Evolutionary conservation across 73 alveolate species (phyloP).

Genomic region (Halteria grandinella): DNA sequence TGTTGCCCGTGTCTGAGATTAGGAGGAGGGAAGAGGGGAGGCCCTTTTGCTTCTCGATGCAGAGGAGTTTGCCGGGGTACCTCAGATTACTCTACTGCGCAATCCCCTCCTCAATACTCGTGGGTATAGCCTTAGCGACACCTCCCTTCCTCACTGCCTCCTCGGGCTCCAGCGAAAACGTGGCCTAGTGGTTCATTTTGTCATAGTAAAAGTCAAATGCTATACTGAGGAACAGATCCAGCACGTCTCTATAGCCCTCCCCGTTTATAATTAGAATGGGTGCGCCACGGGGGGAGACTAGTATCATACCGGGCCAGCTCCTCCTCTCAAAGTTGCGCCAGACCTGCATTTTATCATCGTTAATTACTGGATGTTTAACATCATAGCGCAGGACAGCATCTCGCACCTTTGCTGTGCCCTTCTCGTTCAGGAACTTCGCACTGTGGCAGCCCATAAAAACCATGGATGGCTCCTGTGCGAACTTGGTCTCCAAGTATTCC

Average conservation of each 20-base stretch:
- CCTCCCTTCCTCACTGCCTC: constrained; percentile 3
- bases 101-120: constrained; percentile 15
- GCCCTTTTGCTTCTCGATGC: constrained; percentile 6
- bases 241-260: constrained; percentile 48
- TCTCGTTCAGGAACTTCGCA: constrained; percentile 63
- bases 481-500: constrained; percentile 58
- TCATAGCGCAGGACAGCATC: constrained; percentile 64
- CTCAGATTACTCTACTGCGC: constrained; percentile 31
- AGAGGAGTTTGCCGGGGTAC: constrained; percentile 52
- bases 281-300: constrained; percentile 53
- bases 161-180: constrained; percentile 2
- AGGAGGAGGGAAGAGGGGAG: constrained; percentile 26
- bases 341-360: constrained; percentile 59
- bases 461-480: constrained; percentile 14
- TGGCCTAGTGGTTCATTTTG: constrained; percentile 21
- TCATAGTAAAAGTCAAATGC: constrained; percentile 57
- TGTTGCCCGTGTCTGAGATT: constrained; percentile 63
- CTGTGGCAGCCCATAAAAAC: constrained; percentile 67
- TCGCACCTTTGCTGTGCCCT: constrained; percentile 40
- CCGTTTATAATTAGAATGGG: constrained; percentile 54
- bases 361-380: constrained; percentile 67
- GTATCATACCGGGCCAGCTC: constrained; percentile 65
- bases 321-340: constrained; percentile 57
- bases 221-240: constrained; percentile 27
- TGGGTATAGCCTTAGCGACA: background rate